phyloP scores from a whole-genome alignment of 2,329 filamentous ascomycete genomes.

The Fusarium cicatricum region DNA sequence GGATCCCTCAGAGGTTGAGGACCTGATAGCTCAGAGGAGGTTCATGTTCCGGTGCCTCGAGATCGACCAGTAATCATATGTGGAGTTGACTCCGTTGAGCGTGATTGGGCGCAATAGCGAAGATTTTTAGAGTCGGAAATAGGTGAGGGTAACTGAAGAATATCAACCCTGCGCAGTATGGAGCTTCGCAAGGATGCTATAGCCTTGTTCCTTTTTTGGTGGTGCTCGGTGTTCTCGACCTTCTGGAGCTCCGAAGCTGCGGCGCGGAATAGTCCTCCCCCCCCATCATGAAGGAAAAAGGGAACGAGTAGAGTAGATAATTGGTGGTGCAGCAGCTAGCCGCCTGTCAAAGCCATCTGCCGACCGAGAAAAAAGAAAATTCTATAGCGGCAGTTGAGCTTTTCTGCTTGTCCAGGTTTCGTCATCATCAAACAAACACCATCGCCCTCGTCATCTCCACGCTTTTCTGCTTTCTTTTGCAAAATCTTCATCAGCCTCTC shows the following conservation, averaged over 20 bases:
- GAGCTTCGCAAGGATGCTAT: neutral
- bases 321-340: neutral
- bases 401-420: neutral
- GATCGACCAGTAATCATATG: too few relatives aligned
- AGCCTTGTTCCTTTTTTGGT: neutral
- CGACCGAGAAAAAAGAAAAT: neutral
- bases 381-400: neutral
- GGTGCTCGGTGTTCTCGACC: conserved; percentile 17
- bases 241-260: conserved; percentile 25
- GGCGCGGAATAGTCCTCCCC: neutral
- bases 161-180: neutral
- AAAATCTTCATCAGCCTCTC: conserved; percentile 1
- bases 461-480: neutral
- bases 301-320: neutral
- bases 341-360: neutral
- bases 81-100: neutral
- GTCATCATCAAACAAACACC: neutral
- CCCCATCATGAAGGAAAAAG: neutral
- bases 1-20: neutral
- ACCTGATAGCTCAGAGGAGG: too few relatives aligned
- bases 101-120: neutral
- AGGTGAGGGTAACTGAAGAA: neutral
- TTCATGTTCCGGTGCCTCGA: too few relatives aligned
- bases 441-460: neutral
- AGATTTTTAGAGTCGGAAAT: neutral